Conservation (phyloP, 192 early-diverging fungal genomes). For the Endogone sp. region DNA sequence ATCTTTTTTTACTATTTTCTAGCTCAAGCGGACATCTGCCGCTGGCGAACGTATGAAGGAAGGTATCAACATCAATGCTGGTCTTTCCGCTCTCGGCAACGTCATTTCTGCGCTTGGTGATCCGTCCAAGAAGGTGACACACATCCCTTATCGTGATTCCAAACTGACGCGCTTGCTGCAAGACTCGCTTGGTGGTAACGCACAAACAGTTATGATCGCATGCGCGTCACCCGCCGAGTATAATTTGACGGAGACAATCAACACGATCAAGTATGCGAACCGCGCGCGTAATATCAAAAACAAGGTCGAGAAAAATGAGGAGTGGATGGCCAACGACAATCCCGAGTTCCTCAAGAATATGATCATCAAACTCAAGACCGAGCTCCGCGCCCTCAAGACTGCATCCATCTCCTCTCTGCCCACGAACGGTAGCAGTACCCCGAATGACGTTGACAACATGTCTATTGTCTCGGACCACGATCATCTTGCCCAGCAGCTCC, state of each 20-base stretch:
- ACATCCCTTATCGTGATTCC: constrained; percentile 95
- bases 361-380: constrained; percentile 57
- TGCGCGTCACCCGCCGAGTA: constrained; percentile 86
- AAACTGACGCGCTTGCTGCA: constrained; percentile 96
- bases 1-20: constrained; percentile 1
- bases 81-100: constrained; percentile 93
- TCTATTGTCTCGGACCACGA: background rate
- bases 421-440: no score
- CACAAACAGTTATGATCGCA: constrained; percentile 92
- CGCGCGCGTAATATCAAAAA: constrained; percentile 96
- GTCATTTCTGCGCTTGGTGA: constrained; percentile 97
- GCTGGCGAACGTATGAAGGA: constrained; percentile 92
- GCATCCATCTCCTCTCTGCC: background rate
- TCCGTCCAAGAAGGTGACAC: constrained; percentile 51
- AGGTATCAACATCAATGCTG: constrained; percentile 96
- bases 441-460: background rate
- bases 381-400: constrained; percentile 43
- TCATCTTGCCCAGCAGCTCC: background rate
- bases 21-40: constrained; percentile 89
- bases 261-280: constrained; percentile 95
- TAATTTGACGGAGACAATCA: constrained; percentile 87
- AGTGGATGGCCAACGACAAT: constrained; percentile 59
- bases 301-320: constrained; percentile 76
- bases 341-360: constrained; percentile 61
- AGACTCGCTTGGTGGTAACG: constrained; percentile 94